Percentiles rank a stretch among this genome's conserved stretches.
Conservation (phyloP, 2,329 filamentous ascomycete species). For the Cladosporium sp. region DNA sequence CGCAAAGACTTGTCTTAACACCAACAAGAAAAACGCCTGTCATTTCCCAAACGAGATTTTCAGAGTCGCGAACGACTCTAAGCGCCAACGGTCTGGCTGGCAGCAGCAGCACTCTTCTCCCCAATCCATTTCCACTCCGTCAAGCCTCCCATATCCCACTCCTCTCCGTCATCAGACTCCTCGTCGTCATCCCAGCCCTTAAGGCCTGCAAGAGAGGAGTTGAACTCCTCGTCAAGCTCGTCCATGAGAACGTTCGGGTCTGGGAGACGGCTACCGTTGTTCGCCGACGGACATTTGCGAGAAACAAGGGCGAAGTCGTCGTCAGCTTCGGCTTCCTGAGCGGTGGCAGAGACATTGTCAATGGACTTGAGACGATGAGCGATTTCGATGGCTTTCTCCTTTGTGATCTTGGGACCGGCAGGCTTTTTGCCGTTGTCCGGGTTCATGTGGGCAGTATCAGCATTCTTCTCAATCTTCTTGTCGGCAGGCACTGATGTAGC, state of each 20-base stretch:
- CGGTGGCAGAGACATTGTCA: not conserved
- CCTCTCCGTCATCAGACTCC: not conserved
- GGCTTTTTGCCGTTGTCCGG: not conserved
- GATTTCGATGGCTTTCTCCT: too few relatives aligned
- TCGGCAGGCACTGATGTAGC: too few relatives aligned
- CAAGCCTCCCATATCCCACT: not conserved
- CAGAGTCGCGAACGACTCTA: too few relatives aligned
- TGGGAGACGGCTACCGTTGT: not conserved
- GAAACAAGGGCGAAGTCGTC: not conserved
- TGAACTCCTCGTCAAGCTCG: not conserved
- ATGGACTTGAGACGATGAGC: not conserved
- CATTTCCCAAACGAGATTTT: too few relatives aligned
- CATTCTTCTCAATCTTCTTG: too few relatives aligned
- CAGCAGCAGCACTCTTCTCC: not conserved
- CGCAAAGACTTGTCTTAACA: too few relatives aligned
- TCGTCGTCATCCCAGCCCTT: not conserved
- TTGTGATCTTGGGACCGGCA: not conserved
- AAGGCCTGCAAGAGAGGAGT: not conserved
- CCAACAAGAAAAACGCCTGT: too few relatives aligned
- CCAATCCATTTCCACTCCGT: not conserved
- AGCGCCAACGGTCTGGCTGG: not conserved
- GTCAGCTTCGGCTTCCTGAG: not conserved
- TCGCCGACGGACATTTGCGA: not conserved
- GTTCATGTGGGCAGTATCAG: too few relatives aligned
- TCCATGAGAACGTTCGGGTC: not conserved